Evolutionary conservation across 108 stramenopile genomes (phyloP), one percentile per base, ranked within the genome.

Genomic region (Chaetoceros tenuissimus): DNA sequence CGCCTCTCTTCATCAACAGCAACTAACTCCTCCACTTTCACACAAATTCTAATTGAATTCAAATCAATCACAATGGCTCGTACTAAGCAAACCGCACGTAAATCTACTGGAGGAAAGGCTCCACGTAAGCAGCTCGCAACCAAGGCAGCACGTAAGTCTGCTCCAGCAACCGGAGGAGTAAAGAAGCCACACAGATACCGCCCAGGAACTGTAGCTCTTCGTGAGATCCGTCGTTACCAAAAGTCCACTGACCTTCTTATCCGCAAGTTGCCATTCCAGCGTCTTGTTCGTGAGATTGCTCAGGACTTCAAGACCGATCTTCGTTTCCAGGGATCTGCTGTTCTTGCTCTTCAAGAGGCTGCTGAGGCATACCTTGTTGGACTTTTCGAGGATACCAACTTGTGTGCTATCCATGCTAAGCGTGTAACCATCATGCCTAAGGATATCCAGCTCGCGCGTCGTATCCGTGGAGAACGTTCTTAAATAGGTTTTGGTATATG

Each of bases 81-180:
- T 48, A 97, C 96, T 71, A 97, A 97, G 78, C 96, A 97, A 82
- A 97, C 96, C 74, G 96, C 96, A 25, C 85, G 96, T 54, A 97
- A 95, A 69, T 91, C 89, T 58, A 97, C 96, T 57, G 96, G 96
- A 77, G 96, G 96, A 64, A 97, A 97, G 80, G 96, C 96, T 63
- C 96, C 91, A 19, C 85, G 88, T 48, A 89, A 90, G 79, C 89
- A 94, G 57, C 88, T 88, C 53, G 81, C 89, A 62, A 89, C 89
- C 68, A 87, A 78, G 71, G 80, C 80, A 54, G 88, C 88, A 54
- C 82, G 88, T 55, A 89, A 89, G 71, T 85, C 84, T 46, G 88
- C 88, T 24, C 88, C 88, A 27, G 85, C 88, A 51, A 82, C 88
- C 63, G 88, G 88, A 71, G 88, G 88, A 46, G 88, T 89, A 60